Evolutionary conservation across 2,329 filamentous ascomycete genomes (phyloP).

Genomic region (Aspergillus texensis): DNA sequence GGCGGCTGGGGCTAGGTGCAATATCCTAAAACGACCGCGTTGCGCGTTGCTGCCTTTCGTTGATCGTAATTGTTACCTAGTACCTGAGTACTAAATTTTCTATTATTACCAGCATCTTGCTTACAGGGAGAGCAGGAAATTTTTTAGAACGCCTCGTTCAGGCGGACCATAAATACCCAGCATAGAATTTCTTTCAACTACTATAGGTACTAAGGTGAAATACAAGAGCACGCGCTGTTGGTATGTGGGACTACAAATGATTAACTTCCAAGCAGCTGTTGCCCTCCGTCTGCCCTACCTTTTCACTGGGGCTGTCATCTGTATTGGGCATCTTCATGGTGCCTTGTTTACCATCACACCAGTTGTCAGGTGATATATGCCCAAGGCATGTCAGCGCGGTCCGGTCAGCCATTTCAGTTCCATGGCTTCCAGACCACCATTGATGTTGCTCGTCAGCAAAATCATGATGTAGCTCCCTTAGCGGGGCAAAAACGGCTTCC

Average conservation of each 20-base stretch:
- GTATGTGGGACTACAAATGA: not conserved
- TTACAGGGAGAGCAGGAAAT: not conserved
- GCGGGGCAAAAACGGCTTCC: conserved; percentile 55
- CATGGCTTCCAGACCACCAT: conserved; percentile 56
- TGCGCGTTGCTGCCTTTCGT: conserved; percentile 11
- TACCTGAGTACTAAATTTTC: not conserved
- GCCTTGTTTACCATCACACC: conserved; percentile 4
- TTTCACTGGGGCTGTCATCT: not conserved
- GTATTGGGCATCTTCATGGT: not conserved
- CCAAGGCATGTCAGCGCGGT: conserved; percentile 29
- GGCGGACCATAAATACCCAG: not conserved
- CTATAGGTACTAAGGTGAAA: not conserved
- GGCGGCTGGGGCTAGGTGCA: conserved; percentile 1
- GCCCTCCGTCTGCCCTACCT: not conserved
- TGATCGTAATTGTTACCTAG: not conserved
- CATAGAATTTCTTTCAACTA: not conserved
- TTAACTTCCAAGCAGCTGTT: not conserved
- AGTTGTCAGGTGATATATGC: conserved; percentile 6
- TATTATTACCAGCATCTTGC: not conserved
- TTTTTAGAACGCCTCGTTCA: not conserved
- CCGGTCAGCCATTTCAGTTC: conserved; percentile 44
- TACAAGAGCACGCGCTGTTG: not conserved
- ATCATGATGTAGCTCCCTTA: conserved; percentile 43
- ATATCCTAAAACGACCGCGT: conserved; percentile 15
- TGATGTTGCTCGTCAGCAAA: conserved; percentile 43